Percentiles rank a stretch among this genome's conserved stretches.
These are phyloP conservation scores for Penicillium fuscoglaucum DNA, from an alignment of 2,329 filamentous ascomycete species.

Conservation along the genomic window DNA sequence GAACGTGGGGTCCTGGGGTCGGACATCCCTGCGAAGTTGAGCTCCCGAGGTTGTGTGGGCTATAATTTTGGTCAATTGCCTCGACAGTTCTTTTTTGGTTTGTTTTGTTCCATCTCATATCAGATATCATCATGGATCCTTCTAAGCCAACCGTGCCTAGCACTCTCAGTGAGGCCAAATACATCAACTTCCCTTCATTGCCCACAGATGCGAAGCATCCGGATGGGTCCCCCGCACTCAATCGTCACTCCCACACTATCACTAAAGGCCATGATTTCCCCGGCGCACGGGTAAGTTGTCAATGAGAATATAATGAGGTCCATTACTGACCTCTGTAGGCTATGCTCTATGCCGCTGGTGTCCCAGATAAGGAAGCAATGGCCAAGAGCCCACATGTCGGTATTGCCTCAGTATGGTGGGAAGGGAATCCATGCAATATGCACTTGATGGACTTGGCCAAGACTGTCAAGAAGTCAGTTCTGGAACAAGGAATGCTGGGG, in stretches of 20 bases:
- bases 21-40: slow-evolving; percentile 6
- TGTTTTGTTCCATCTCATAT: neutral
- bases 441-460: slow-evolving; percentile 82
- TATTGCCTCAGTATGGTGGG: slow-evolving; percentile 93
- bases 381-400: slow-evolving; percentile 88
- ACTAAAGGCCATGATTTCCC: slow-evolving; percentile 88
- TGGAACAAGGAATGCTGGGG: slow-evolving; percentile 81
- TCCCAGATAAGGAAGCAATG: slow-evolving; percentile 80
- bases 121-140: slow-evolving; percentile 23
- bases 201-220: slow-evolving; percentile 51
- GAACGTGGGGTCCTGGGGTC: slow-evolving; percentile 11
- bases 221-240: slow-evolving; percentile 67
- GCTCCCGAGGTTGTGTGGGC: slow-evolving; percentile 3
- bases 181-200: slow-evolving; percentile 59
- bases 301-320: neutral
- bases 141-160: slow-evolving; percentile 22
- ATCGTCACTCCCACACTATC: slow-evolving; percentile 80
- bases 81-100: neutral
- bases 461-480: slow-evolving; percentile 77
- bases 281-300: slow-evolving; percentile 70
- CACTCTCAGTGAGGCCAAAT: slow-evolving; percentile 49
- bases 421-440: slow-evolving; percentile 89
- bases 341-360: slow-evolving; percentile 92
- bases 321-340: slow-evolving; percentile 55
- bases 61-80: slow-evolving; percentile 3